A percentile compares a stretch with the other conserved stretches of the same genome.
phyloP scores from a whole-genome alignment of 108 stramenopile species.

The Cyclotella atomus region DNA sequence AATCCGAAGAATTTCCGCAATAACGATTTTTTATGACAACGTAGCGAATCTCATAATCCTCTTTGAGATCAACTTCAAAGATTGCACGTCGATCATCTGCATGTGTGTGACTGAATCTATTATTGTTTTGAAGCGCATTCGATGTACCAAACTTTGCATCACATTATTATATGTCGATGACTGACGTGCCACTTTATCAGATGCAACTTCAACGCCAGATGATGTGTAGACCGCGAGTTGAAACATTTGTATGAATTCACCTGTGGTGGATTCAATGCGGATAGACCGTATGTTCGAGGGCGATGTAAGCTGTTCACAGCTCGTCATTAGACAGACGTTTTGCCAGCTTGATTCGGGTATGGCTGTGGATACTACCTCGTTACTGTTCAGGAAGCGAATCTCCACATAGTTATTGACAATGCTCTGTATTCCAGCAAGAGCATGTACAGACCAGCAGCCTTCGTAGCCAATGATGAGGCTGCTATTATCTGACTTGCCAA shows the following conservation, averaged over 20 bases:
- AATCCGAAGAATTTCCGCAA: neutral
- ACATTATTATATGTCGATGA: neutral
- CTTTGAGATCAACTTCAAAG: neutral
- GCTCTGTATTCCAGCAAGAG: neutral
- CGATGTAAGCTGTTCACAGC: no score
- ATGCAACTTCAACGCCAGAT: neutral
- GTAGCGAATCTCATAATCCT: neutral
- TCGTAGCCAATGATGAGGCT: slow-evolving; percentile 7
- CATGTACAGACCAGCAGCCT: slow-evolving; percentile 7
- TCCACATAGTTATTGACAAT: slow-evolving; percentile 12
- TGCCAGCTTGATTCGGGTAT: no score
- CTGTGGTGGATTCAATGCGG: neutral
- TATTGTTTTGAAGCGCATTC: neutral
- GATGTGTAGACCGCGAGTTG: neutral
- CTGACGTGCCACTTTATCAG: neutral
- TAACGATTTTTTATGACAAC: neutral
- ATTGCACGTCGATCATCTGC: neutral
- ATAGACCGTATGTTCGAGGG: no score
- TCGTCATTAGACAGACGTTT: no score
- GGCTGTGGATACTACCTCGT: no score
- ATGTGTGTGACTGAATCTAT: neutral
- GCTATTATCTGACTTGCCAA: neutral
- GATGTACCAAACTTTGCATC: neutral
- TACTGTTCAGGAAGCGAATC: neutral
- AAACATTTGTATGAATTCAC: neutral